Percentiles rank a stretch among this genome's conserved stretches.
phyloP scores from a whole-genome alignment of 805 yeast species.

The Cephaloascus fragrans region DNA sequence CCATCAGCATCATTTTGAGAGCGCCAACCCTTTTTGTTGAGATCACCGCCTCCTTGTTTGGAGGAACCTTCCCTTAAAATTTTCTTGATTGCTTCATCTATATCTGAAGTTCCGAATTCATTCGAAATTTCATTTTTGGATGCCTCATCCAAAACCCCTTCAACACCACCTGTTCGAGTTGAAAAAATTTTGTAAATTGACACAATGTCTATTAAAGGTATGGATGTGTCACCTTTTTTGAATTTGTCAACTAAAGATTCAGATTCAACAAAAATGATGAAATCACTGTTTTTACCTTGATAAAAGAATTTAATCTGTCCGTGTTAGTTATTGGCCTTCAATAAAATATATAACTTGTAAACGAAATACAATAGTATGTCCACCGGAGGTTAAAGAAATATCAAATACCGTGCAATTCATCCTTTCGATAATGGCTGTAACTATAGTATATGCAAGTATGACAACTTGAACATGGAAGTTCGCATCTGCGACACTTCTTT shows the following conservation, averaged over 20 bases:
- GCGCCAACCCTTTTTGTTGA: slow-evolving; percentile 15
- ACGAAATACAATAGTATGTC: too few species aligned
- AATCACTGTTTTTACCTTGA: slow-evolving; percentile 57
- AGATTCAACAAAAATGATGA: slow-evolving; percentile 55
- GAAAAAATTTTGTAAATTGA: slow-evolving; percentile 58
- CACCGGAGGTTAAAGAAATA: too few species aligned
- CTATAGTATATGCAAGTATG: too few species aligned
- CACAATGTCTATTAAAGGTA: slow-evolving; percentile 54
- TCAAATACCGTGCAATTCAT: too few species aligned
- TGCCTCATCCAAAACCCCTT: slow-evolving; percentile 66
- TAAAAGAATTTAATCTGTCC: slow-evolving; percentile 42
- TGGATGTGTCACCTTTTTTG: slow-evolving; percentile 37
- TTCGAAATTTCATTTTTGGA: slow-evolving; percentile 51
- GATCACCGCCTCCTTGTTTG: slow-evolving; percentile 21
- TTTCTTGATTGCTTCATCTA: slow-evolving; percentile 47
- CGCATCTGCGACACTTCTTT: too few species aligned
- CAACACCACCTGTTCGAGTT: slow-evolving; percentile 55
- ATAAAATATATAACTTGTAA: too few species aligned
- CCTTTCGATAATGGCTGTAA: too few species aligned
- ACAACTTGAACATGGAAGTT: too few species aligned
- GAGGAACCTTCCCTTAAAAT: slow-evolving; percentile 54
- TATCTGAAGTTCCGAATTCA: slow-evolving; percentile 55
- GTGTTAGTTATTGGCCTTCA: neutral
- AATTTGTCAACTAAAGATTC: slow-evolving; percentile 36
- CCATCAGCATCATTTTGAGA: slow-evolving; percentile 41